Evolutionary conservation across 495 filamentous ascomycete species (phyloP), one percentile per base, ranked within the genome.

Genomic region (Mytilinidion resinicola): DNA sequence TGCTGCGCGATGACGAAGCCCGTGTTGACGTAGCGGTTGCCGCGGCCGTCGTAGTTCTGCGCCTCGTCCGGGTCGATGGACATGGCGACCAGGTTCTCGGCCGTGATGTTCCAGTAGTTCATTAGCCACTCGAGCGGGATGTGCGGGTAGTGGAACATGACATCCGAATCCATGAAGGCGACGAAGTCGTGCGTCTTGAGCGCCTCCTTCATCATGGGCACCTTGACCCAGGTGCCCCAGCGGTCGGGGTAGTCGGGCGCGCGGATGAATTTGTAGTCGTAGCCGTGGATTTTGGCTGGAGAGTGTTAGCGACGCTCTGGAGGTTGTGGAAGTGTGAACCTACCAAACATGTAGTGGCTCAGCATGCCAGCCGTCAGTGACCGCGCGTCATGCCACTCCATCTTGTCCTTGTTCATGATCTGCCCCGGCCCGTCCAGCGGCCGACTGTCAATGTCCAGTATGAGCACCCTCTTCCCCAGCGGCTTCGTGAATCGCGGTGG

Each of bases 81-180:
- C 70, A 80, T 70, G 53, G 77, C 74, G 43, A 77, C 65, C 11
- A 77, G 67, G 19, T 70, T 76, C 9, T 73, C 61, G 9, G 63
- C 41, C 37, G 66, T 69, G 53, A 79, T 73, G 48, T 73, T 65
- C 78, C 78, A 81, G 68, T 78, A 76, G 67, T 80, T 80, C 15
- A 81, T 64, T 30, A 81, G 70, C 77, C 78, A 81, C 62, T 81
- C 78, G 33, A 80, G 58, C 7, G 78, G 77, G 7, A 81, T 59
- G 43, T 81, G 73, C 39, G 73, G 76, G 51, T 74, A 68, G 37
- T 70, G 64, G 57, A 79, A 75, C 59, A 80, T 70, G 62, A 71
- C 72, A 55, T 81, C 78, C 50, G 73, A 72, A 62, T 81, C 78
- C 38, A 80, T 56, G 72, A 77, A 78, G 53, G 80, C 69, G 36